Conservation (phyloP, 371 early-diverging fungal species). For the Apophysomyces sp. region DNA sequence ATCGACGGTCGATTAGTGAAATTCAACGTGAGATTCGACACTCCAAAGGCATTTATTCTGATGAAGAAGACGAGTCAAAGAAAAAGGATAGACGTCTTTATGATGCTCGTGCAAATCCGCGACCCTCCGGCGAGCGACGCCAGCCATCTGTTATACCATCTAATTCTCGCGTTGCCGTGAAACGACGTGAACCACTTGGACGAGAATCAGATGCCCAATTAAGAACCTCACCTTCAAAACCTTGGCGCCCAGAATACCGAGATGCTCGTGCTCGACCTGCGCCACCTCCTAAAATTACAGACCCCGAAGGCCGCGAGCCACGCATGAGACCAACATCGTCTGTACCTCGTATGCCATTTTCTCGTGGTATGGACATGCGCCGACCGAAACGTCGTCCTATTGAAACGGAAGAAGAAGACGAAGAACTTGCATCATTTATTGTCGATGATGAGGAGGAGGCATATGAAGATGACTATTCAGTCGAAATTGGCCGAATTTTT, state of each 20-base stretch:
- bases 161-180: background rate
- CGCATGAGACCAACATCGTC: background rate
- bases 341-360: conserved; percentile 37
- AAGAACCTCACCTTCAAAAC: background rate
- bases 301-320: background rate
- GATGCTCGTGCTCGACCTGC: background rate
- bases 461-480: conserved; percentile 26
- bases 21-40: conserved; percentile 45
- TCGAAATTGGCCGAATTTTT: conserved; percentile 51
- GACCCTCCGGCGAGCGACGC: conserved; percentile 8
- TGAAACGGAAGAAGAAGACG: conserved; percentile 39
- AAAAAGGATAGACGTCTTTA: conserved; percentile 9
- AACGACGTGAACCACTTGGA: background rate
- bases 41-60: conserved; percentile 32
- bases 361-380: conserved; percentile 15
- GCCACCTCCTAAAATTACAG: background rate
- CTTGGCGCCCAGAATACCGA: background rate
- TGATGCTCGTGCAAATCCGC: conserved; percentile 2
- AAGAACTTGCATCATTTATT: conserved; percentile 38
- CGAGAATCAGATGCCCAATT: background rate
- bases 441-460: conserved; percentile 52
- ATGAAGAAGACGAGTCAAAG: conserved; percentile 23
- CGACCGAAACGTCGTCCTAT: conserved; percentile 14
- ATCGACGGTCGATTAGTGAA: conserved; percentile 34
- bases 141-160: conserved; percentile 4